Evolutionary conservation across 2,329 filamentous ascomycete species (phyloP).

Genomic region (Clarireedia hainanense): DNA sequence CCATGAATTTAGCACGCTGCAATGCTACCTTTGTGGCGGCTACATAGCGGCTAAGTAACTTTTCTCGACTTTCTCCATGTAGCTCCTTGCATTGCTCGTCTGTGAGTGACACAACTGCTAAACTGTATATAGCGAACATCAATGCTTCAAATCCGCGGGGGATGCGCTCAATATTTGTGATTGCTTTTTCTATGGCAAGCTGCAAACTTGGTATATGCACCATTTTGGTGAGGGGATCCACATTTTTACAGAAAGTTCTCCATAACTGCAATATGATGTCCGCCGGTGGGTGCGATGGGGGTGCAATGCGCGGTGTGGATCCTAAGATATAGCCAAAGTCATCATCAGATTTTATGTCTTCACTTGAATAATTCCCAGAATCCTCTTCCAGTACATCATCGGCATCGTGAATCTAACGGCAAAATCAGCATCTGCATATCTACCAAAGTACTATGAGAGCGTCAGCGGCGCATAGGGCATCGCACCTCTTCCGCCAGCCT

Average conservation of each 20-base stretch:
- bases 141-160: constrained; percentile 50
- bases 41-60: constrained; percentile 38
- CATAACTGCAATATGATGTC: too few relatives aligned
- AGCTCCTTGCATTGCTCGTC: too few relatives aligned
- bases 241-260: constrained; percentile 36
- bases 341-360: too few relatives aligned
- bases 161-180: constrained; percentile 33
- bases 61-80: too few relatives aligned
- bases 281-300: too few relatives aligned
- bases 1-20: constrained; percentile 47
- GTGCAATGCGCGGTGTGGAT: too few relatives aligned
- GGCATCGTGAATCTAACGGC: too few relatives aligned
- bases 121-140: constrained; percentile 58
- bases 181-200: constrained; percentile 53
- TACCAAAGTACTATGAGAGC: too few relatives aligned
- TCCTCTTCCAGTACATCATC: too few relatives aligned
- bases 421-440: too few relatives aligned
- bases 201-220: constrained; percentile 59
- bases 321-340: too few relatives aligned
- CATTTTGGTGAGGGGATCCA: constrained; percentile 61
- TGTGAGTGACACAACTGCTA: constrained; percentile 18
- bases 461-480: constrained; percentile 16
- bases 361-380: too few relatives aligned
- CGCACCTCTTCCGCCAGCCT: not conserved
- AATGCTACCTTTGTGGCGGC: constrained; percentile 39